phyloP scores from a whole-genome alignment of 768 basidiomycete species.

The Rhodotorula sphaerocarpa region DNA sequence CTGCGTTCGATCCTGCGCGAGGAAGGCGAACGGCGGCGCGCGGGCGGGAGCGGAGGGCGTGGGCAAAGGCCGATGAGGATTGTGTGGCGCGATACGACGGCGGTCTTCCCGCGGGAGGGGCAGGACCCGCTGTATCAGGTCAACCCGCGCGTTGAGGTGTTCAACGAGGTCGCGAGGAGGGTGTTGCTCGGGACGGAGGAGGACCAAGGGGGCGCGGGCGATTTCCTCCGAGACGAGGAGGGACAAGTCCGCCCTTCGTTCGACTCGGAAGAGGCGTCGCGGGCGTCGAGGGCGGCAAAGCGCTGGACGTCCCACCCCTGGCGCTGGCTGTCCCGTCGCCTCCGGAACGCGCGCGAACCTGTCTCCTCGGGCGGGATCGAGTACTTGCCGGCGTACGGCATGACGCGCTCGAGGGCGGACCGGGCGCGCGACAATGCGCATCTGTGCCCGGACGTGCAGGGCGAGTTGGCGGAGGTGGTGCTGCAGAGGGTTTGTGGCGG shows the following conservation, averaged over 20 bases:
- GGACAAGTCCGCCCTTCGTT: too few species aligned
- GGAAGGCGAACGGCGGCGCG: not conserved
- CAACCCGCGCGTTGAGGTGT: slow-evolving; percentile 1
- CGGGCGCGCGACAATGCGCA: slow-evolving; percentile 3
- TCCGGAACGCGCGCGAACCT: too few species aligned
- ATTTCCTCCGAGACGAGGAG: not conserved
- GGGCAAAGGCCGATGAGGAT: too few species aligned
- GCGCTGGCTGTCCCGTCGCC: too few species aligned
- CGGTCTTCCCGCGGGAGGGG: not conserved
- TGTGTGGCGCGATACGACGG: slow-evolving; percentile 5
- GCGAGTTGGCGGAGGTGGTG: not conserved
- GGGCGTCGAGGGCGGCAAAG: too few species aligned
- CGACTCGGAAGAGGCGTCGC: not conserved
- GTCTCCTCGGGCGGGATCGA: not conserved
- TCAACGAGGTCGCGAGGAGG: not conserved
- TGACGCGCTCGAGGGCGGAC: not conserved
- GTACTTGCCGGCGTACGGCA: not conserved
- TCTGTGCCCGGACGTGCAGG: slow-evolving; percentile 2
- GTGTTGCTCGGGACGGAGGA: not conserved
- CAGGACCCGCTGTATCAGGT: slow-evolving; percentile 1
- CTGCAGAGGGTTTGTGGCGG: not conserved
- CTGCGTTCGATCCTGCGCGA: not conserved
- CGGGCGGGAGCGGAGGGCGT: not conserved
- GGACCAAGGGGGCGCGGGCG: not conserved
- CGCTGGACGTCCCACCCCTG: too few species aligned